phyloP scores from a whole-genome alignment of 2,329 filamentous ascomycete genomes.

The Sarocladium oryzae region DNA sequence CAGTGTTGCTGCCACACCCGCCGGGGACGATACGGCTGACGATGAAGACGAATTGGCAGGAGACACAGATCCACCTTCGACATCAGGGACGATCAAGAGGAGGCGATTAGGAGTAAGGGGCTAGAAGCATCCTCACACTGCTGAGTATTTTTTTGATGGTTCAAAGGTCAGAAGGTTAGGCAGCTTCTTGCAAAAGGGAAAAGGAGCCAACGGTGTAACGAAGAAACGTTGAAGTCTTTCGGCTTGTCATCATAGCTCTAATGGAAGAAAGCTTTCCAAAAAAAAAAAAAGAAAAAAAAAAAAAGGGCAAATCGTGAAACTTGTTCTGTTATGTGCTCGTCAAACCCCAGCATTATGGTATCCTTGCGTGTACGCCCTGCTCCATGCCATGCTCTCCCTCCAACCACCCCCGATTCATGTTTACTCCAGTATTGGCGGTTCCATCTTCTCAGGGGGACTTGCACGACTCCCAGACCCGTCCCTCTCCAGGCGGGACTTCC shows the following conservation, averaged over 20 bases:
- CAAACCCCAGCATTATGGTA: too few species aligned
- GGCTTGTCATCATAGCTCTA: neutral
- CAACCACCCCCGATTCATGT: neutral
- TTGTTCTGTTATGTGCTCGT: too few species aligned
- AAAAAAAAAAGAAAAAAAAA: too few species aligned
- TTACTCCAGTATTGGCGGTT: constrained; percentile 1
- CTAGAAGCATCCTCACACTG: constrained; percentile 16
- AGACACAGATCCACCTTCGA: constrained; percentile 28
- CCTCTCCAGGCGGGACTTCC: constrained; percentile 14
- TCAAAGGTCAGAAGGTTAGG: neutral
- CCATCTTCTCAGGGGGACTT: constrained; percentile 14
- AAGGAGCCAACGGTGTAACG: neutral
- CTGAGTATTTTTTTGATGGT: neutral
- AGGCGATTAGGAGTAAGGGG: constrained; percentile 28
- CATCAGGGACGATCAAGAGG: constrained; percentile 27
- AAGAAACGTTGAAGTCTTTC: constrained; percentile 6
- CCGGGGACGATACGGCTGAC: constrained; percentile 40
- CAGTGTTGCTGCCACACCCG: constrained; percentile 28
- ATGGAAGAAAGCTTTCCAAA: neutral
- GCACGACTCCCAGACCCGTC: constrained; percentile 20
- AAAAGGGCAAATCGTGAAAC: too few species aligned
- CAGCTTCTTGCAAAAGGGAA: neutral
- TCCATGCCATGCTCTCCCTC: neutral
- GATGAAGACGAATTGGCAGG: constrained; percentile 42
- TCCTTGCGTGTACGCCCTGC: neutral